Base-by-base conservation (phyloP, 331 rosid species). In the Erythrophleum ivorense region DNA sequence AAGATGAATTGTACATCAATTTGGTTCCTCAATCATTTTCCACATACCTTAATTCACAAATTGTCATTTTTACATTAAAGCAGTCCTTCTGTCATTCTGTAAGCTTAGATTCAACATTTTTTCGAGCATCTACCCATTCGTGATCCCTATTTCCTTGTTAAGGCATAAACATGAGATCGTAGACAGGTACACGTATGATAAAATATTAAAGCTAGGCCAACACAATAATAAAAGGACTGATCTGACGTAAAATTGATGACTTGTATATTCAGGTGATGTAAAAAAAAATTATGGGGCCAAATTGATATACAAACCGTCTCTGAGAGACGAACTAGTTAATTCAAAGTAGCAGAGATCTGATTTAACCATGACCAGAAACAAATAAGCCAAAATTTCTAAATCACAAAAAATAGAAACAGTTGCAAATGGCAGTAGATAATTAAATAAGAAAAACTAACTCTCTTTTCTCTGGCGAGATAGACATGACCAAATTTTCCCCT, bases 401-500 rank as follows among this genome's bases (percentile, higher is more conserved):
- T 8, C 65, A 69, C 43, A 49, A 31, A 67, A 7, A 16, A 5
- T 46, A 53, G 52, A 2, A 46, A 29, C n/a, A n/a, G 50, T 38
- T 50, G 33, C 5, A 10, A 19, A 71, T 14, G 66, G 3, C 70
- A 0, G n/a, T 0, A 78, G n/a, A 7, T 31, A 24, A 77, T 3
- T 24, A 67, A 73, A 49, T 5, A 9, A 67, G 66, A 55, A 38
- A 21, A 16, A 71, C 91, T 80, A 29, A 88, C 91, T 43, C 84
- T 83, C 85, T 88, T 88, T 60, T 88, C 91, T 84, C 98, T 96
- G 53, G 99, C 99, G 86, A 96, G 82, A 86, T 96, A 96, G 86
- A 96, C 99, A 38, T 96, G 99, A 16, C 99, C 98, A 46, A 96
- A 96, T 91, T 96, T 96, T 7, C 99, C 99, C 75, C 98, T 88